Evolutionary conservation across 495 filamentous ascomycete species (phyloP), one percentile per base, ranked within the genome.

Genomic region (Stereocaulon alpinum): DNA sequence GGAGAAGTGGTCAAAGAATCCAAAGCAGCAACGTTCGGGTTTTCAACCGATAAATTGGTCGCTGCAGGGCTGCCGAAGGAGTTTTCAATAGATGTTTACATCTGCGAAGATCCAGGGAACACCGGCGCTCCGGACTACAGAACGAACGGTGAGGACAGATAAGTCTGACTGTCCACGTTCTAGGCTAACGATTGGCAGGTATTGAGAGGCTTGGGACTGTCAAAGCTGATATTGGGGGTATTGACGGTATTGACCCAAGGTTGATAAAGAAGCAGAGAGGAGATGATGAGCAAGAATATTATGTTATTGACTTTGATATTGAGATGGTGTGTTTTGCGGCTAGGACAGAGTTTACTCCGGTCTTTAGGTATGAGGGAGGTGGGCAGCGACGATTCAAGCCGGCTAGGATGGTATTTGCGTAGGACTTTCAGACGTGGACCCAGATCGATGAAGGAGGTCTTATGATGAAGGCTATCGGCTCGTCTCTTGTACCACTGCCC

Each of bases 1-100:
- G 62, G 67, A 18, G 57, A 69, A 14, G 45, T 34, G 12, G 58
- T 69, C 17, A 56, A 60, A 53, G 67, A 69, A 40, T 24, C 34
- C 42, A 40, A 64, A 17, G 58, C 62, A 0, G 55, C 61, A 20
- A 53, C n/a, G 9, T 63, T 59, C 9, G 15, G 7, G 2, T 65
- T 59, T 56, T 22, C 10, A 6, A 11, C 44, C 17, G 53, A 43
- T 15, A 10, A 58, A 27, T 49, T 56, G 7, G 48, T 34, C 18
- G 42, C 6, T 11, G 24, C 59, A 0, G 65, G 63, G 6, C 4
- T 37, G 3, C 53, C 53, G 22, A 29, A 29, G 40, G 15, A 42
- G 10, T 22, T 56, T n/a, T 43, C 40, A 4, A 43, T 56, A 42
- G 12, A 40, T 2, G 40, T 56, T 37, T 44, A 44, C 24, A 43